phyloP scores from a whole-genome alignment of 495 filamentous ascomycete species.

The Talaromyces wortmannii region DNA sequence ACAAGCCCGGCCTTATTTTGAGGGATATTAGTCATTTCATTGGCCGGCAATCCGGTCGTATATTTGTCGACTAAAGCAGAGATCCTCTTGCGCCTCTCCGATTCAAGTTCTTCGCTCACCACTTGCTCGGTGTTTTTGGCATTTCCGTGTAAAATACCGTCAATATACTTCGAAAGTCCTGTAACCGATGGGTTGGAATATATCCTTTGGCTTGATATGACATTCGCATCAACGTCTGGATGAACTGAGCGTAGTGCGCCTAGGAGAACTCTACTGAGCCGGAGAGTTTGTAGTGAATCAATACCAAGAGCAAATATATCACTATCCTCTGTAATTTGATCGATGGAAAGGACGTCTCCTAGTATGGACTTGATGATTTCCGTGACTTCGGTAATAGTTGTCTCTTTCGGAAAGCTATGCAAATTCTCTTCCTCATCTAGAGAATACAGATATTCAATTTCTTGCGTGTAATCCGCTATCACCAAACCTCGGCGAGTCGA shows the following conservation, averaged over 20 bases:
- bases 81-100: conserved; percentile 12
- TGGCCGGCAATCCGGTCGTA: conserved; percentile 12
- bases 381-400: conserved; percentile 4
- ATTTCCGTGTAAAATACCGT: conserved; percentile 12
- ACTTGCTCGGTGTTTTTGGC: not conserved
- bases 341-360: too few relatives aligned
- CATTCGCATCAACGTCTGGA: not conserved
- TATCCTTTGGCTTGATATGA: conserved; percentile 15
- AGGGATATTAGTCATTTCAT: not conserved
- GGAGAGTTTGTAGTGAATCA: conserved; percentile 28
- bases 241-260: conserved; percentile 7
- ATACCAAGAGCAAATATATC: conserved; percentile 16
- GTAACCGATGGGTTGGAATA: conserved; percentile 23
- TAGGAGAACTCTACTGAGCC: conserved; percentile 14
- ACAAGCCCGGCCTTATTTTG: conserved; percentile 5
- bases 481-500: conserved; percentile 42
- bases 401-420: conserved; percentile 1
- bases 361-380: not conserved
- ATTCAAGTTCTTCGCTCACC: not conserved
- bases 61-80: conserved; percentile 11
- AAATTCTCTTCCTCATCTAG: not conserved
- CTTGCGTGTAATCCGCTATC: conserved; percentile 40
- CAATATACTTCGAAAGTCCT: conserved; percentile 12
- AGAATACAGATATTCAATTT: conserved; percentile 44
- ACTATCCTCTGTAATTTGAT: not conserved